Evolutionary conservation across 257 asterid genomes (phyloP).

Genomic region (Solanum sparsipilum): DNA sequence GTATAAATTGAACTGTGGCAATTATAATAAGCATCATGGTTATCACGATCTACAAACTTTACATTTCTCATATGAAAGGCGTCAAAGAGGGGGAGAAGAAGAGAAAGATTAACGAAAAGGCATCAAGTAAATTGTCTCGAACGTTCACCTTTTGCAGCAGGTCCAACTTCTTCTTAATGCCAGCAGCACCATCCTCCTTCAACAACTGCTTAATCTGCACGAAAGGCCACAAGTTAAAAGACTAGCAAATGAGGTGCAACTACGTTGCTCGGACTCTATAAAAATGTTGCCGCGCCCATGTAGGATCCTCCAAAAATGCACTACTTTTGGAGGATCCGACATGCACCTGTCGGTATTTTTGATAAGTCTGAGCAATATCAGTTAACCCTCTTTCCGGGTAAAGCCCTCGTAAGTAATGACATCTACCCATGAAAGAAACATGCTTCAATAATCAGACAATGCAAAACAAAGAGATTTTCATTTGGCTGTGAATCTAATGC

Average conservation of each 20-base stretch:
- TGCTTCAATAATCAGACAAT: background rate
- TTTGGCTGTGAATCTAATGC: background rate
- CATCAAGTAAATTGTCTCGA: background rate
- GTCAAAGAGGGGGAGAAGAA: background rate
- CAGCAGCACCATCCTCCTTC: constrained; percentile 8
- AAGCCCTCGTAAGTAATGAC: background rate
- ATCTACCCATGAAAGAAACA: background rate
- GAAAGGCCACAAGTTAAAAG: background rate
- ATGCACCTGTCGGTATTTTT: background rate
- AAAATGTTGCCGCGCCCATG: fast-evolving
- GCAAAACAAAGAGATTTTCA: background rate
- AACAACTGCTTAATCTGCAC: constrained; percentile 38
- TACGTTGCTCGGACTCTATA: background rate
- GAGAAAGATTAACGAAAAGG: background rate
- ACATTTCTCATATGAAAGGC: background rate
- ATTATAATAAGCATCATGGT: background rate
- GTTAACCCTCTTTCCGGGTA: background rate
- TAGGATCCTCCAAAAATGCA: background rate
- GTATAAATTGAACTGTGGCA: background rate
- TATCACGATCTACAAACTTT: background rate
- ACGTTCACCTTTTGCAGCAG: constrained; percentile 61
- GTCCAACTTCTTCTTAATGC: constrained; percentile 34
- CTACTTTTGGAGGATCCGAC: background rate
- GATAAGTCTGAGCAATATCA: background rate
- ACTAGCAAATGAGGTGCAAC: background rate